Percentiles rank a stretch among this genome's conserved stretches.
These are phyloP conservation scores for Colletotrichum endophyticum DNA, from an alignment of 2,329 filamentous ascomycete species.

Conservation along the genomic window DNA sequence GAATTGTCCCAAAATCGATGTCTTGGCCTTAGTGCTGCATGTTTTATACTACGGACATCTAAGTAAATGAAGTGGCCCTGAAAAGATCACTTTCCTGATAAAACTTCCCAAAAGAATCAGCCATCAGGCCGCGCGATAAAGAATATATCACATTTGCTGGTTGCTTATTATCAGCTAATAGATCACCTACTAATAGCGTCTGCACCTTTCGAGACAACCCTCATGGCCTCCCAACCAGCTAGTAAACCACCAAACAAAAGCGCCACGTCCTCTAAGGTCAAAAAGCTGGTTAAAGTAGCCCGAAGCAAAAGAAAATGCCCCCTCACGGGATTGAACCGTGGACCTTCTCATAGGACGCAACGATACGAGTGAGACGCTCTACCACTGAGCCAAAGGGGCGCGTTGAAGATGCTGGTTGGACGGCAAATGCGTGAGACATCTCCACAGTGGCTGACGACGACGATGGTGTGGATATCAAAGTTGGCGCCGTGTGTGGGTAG, in stretches of 20 bases:
- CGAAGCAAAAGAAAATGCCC: neutral
- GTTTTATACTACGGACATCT: too few relatives aligned
- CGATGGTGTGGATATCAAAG: neutral
- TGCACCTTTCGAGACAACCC: neutral
- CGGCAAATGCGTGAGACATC: neutral
- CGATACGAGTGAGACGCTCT: slow-evolving; percentile 19
- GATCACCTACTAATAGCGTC: accelerated
- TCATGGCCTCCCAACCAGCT: neutral
- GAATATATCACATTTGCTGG: neutral
- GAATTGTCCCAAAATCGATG: too few relatives aligned
- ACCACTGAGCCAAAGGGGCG: slow-evolving; percentile 19
- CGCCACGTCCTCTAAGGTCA: neutral
- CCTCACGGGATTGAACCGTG: slow-evolving; percentile 21
- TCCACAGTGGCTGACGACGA: neutral
- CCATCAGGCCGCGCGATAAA: neutral
- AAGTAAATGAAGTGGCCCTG: too few relatives aligned
- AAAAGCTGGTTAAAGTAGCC: neutral
- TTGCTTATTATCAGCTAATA: neutral
- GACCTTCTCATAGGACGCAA: slow-evolving; percentile 8
- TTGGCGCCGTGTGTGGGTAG: neutral
- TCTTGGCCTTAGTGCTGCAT: accelerated
- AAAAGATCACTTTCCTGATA: neutral
- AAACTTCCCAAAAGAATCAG: neutral
- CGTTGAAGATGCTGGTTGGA: neutral
- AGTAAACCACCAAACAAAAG: neutral